phyloP scores from a whole-genome alignment of 106 monocot species.

The Alisma plantagoaquatica region DNA sequence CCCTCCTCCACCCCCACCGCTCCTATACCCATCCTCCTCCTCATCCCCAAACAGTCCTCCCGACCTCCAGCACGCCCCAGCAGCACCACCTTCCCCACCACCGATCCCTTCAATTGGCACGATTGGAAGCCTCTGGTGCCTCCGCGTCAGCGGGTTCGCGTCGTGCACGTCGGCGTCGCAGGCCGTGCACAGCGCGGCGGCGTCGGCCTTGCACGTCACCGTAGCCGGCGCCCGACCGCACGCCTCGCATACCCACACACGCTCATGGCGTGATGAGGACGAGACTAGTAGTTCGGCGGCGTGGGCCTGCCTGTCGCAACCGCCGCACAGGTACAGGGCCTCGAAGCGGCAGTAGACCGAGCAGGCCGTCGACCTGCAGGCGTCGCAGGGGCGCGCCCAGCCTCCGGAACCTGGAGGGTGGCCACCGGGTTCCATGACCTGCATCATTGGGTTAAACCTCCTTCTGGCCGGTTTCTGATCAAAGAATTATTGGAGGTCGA shows the following conservation, averaged over 20 bases:
- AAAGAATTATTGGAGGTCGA: background rate
- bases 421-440: constrained; percentile 8
- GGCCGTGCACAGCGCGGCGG: constrained; percentile 15
- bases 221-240: constrained; percentile 23
- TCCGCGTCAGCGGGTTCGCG: constrained; percentile 16
- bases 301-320: constrained; percentile 22
- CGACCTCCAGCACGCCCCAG: background rate
- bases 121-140: constrained; percentile 8
- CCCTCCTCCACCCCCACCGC: background rate
- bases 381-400: constrained; percentile 22
- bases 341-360: constrained; percentile 21
- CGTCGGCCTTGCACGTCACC: constrained; percentile 24
- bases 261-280: constrained; percentile 23
- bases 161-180: constrained; percentile 23
- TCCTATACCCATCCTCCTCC: background rate
- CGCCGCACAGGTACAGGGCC: constrained; percentile 21
- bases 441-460: background rate
- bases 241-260: constrained; percentile 25
- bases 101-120: constrained; percentile 3
- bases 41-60: background rate
- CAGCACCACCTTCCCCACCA: constrained; percentile 5
- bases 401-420: constrained; percentile 15
- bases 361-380: constrained; percentile 6
- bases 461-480: background rate
- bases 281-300: too few relatives aligned